Evolutionary conservation across 2,329 filamentous ascomycete species (phyloP), one percentile per base, ranked within the genome.

Genomic region (Sporothrix humicola): DNA sequence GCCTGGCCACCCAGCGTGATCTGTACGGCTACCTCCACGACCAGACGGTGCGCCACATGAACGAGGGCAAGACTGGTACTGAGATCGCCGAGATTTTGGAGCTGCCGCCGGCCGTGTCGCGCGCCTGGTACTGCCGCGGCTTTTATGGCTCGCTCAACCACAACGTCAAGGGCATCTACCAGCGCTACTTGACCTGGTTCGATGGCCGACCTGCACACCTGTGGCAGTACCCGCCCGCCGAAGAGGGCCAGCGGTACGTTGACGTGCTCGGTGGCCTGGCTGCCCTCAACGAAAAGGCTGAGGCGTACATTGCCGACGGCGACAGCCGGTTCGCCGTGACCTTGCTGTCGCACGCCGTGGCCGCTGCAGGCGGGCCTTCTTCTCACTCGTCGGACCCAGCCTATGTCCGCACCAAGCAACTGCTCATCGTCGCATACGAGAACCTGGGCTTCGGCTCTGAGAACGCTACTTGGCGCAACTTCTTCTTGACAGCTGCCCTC

Each of bases 121-220:
- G 72, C 15, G 72, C 72, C 46, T 73, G 72, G 72, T 65, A 65
- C 56, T 70, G 66, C 56, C 72, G 65, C 46, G 65, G 72, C 26
- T 70, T 70, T 23, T 70, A 70, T 20, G 66, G 72, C 15, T 73
- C 72, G 23, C 66, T 73, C n/a, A 73, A 23, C 56, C 72, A 73
- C 66, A 73, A 70, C 17, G 72, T 73, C 66, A 73, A 73, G 48
- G 72, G 72, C 46, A 65, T 73, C 46, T 70, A 65, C 72, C 72
- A 70, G 66, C 65, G 72, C 20, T 73, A 70, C 59, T 46, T 73
- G 17, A 73, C 72, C 13, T 73, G 72, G 72, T 70, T 73, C 26
- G 72, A 73, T 37, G 72, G 65, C 54, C 37, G 69, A 2, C 65
- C 72, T 2, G 72, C 72, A 12, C 72, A 73, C 37, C 72, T 73